Evolutionary conservation across 2,329 filamentous ascomycete species (phyloP), one percentile per base, ranked within the genome.

Genomic region (Purpureocillium takamizusanense): DNA sequence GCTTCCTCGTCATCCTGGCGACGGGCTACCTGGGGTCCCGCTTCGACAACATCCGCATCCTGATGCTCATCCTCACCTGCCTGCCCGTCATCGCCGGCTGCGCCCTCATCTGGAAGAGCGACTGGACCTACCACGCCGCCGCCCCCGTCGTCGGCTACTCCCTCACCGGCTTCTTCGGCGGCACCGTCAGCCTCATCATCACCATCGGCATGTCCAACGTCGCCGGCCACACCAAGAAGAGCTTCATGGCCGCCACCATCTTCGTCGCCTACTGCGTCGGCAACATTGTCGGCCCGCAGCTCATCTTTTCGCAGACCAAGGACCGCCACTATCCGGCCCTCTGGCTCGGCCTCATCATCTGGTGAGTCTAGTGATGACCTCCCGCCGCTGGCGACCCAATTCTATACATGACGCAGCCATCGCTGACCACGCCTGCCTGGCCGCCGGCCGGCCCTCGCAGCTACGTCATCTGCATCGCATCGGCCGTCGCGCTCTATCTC

Each of bases 141-240:
- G 72, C 76, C 0, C 83, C 83, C 0, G 78, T 88, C 0, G 71
- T 76, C 0, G 83, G 83, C 1, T 88, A 86, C 54, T 76, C 78
- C 0, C 70, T 88, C 28, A 82, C 81, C 2, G 83, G 83, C 0
- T 83, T 81, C 46, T 87, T 86, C 46, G 82, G 81, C 1, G 78
- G 75, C 0, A 81, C 84, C 0, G 82, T 84, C 1, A 80, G 75
- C 32, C 62, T 74, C 31, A 63, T 66, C 37, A 70, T 75, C 45
- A 67, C 67, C 0, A 44, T 74, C 6, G 67, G 67, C 27, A 70
- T 71, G 67, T 74, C 75, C 10, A 88, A 88, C 46, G 81, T 87
- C 0, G 82, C 83, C 0, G 83, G 84, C 0, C 74, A 83, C 17
- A 87, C 83, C 0, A 88, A 88, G 63, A 87, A 87, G 66, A 83